These are phyloP conservation scores for Irpex sp. DNA, from an alignment of 1,284 basidiomycete species.

Conservation along the genomic window DNA sequence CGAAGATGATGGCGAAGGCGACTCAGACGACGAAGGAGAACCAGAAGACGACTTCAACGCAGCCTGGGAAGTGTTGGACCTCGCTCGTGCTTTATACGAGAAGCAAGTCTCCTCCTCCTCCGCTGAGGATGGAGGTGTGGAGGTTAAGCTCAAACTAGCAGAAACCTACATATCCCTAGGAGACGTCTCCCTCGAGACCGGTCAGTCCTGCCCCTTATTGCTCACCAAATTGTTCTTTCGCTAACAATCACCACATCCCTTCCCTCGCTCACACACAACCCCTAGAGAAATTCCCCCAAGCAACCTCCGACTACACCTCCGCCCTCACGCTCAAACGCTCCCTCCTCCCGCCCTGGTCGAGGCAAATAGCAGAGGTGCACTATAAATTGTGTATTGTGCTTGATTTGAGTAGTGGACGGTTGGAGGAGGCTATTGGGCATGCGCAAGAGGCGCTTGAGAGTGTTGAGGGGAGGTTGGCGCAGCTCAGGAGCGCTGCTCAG, in stretches of 20 bases:
- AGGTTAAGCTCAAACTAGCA: constrained; percentile 69
- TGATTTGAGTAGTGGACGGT: constrained; percentile 77
- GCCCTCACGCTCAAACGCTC: constrained; percentile 69
- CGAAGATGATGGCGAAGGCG: constrained; percentile 46
- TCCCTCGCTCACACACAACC: no score
- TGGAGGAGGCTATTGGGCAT: constrained; percentile 77
- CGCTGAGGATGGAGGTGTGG: constrained; percentile 44
- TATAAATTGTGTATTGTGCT: constrained; percentile 89
- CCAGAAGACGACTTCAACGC: constrained; percentile 94
- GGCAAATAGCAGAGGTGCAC: constrained; percentile 86
- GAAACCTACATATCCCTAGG: constrained; percentile 84
- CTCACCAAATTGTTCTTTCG: no score
- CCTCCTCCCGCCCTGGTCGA: constrained; percentile 74
- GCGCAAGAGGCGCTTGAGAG: constrained; percentile 76
- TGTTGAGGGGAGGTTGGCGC: no score
- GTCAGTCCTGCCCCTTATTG: constrained; percentile 45
- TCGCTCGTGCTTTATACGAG: constrained; percentile 80
- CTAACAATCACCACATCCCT: no score
- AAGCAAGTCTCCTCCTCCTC: constrained; percentile 39
- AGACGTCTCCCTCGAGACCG: constrained; percentile 87
- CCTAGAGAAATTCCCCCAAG: constrained; percentile 90
- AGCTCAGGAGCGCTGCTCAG: no score
- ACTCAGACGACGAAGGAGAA: constrained; percentile 58
- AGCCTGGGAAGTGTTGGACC: constrained; percentile 90
- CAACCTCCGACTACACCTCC: constrained; percentile 77